These are phyloP conservation scores for Gliomastix tumulicola DNA, from an alignment of 2,329 filamentous ascomycete genomes.

Conservation along the genomic window DNA sequence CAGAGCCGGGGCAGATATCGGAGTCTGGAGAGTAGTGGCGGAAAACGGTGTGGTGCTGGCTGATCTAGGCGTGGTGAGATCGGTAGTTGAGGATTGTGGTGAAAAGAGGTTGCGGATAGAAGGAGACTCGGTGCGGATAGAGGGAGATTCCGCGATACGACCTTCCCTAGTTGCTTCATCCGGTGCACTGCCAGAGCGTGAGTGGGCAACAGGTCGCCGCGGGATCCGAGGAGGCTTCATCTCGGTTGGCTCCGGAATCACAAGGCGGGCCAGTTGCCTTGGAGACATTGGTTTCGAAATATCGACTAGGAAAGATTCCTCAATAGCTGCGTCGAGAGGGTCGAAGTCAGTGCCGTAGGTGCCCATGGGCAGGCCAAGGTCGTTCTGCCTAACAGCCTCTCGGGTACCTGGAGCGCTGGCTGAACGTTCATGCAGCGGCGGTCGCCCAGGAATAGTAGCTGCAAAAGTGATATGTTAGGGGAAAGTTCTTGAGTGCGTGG, in stretches of 20 bases:
- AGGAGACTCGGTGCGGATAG: conserved; percentile 41
- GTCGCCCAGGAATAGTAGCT: conserved; percentile 63
- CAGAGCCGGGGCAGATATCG: conserved; percentile 37
- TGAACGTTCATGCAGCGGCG: conserved; percentile 57
- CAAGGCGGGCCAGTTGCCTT: conserved; percentile 46
- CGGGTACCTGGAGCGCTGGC: conserved; percentile 60
- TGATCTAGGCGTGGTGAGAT: conserved; percentile 35
- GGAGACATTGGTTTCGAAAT: conserved; percentile 17
- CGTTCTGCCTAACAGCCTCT: no score
- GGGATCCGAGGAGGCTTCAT: conserved; percentile 9
- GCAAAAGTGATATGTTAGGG: conserved; percentile 5
- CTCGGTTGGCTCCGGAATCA: conserved; percentile 37
- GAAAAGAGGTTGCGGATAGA: conserved; percentile 32
- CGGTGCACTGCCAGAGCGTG: conserved; percentile 36
- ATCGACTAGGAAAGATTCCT: conserved; percentile 13
- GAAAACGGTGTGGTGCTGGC: conserved; percentile 27
- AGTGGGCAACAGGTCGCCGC: conserved; percentile 34
- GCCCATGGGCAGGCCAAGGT: no score
- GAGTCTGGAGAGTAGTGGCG: conserved; percentile 35
- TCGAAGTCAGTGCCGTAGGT: no score
- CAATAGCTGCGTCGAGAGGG: no score
- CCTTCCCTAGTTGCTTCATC: conserved; percentile 32
- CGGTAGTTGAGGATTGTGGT: conserved; percentile 18
- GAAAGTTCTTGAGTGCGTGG: not conserved
- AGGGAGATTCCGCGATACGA: no score